phyloP scores from a whole-genome alignment of 2,329 filamentous ascomycete species.

The Aspergillus sp. region DNA sequence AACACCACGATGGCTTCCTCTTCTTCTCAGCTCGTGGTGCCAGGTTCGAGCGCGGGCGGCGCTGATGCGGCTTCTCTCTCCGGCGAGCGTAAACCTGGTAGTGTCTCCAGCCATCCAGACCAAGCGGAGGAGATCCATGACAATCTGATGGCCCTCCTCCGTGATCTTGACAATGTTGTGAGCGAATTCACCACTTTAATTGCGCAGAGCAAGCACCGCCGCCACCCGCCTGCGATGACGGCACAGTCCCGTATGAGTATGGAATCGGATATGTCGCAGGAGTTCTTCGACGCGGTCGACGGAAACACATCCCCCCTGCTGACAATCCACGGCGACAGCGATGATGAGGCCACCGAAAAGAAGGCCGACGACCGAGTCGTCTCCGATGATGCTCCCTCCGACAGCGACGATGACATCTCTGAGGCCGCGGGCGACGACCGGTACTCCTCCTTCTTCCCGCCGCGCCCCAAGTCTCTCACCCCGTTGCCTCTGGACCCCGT shows the following conservation, averaged over 20 bases:
- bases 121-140: constrained; percentile 71
- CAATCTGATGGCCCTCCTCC: constrained; percentile 77
- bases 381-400: constrained; percentile 60
- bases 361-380: constrained; percentile 46
- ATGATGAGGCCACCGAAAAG: constrained; percentile 58
- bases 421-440: constrained; percentile 35
- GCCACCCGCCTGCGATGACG: constrained; percentile 56
- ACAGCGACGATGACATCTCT: constrained; percentile 55
- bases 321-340: constrained; percentile 70
- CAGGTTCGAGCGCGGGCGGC: constrained; percentile 32
- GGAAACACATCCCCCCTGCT: constrained; percentile 64
- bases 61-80: constrained; percentile 26
- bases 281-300: constrained; percentile 91
- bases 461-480: constrained; percentile 69
- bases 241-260: constrained; percentile 64
- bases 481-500: constrained; percentile 73
- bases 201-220: constrained; percentile 73
- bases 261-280: constrained; percentile 77
- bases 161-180: constrained; percentile 80
- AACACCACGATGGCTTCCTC: constrained; percentile 44
- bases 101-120: constrained; percentile 35
- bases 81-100: constrained; percentile 32
- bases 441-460: constrained; percentile 63
- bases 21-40: constrained; percentile 53
- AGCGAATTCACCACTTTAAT: constrained; percentile 77